phyloP scores from a whole-genome alignment of 2,329 filamentous ascomycete genomes.

The Aspergillus brunneoviolaceus region DNA sequence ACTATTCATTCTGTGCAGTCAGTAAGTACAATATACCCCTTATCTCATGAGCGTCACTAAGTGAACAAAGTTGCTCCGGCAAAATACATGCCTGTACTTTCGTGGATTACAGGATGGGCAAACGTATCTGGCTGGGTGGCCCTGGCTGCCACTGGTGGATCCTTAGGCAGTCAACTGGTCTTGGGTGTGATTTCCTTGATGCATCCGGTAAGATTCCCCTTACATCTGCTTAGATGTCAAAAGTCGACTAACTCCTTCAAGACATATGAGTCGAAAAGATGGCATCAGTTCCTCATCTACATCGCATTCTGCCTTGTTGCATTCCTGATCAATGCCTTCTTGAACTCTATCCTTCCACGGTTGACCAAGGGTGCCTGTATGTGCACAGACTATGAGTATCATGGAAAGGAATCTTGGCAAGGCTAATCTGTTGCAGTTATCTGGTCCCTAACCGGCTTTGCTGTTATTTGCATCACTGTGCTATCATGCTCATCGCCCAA shows the following conservation, averaged over 20 bases:
- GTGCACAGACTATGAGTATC: conserved; percentile 5
- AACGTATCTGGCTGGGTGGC: conserved; percentile 72
- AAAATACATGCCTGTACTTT: conserved; percentile 60
- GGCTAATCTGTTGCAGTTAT: conserved; percentile 44
- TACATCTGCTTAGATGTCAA: neutral
- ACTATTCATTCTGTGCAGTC: conserved; percentile 16
- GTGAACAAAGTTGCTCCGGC: conserved; percentile 55
- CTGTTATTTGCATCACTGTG: conserved; percentile 68
- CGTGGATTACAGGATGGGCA: conserved; percentile 68
- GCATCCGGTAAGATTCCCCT: conserved; percentile 44
- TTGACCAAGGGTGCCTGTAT: conserved; percentile 65
- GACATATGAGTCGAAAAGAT: conserved; percentile 57
- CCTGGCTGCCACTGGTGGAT: conserved; percentile 65
- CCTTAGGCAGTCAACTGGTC: conserved; percentile 67
- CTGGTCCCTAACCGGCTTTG: conserved; percentile 69
- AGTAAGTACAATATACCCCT: conserved; percentile 26
- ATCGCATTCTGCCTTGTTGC: conserved; percentile 62
- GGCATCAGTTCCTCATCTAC: conserved; percentile 75
- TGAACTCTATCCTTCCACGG: conserved; percentile 60
- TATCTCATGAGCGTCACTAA: neutral
- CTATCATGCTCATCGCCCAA: conserved; percentile 65
- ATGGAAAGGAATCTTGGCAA: neutral
- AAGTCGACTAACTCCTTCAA: conserved; percentile 3
- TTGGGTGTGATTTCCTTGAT: conserved; percentile 64
- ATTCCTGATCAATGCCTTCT: conserved; percentile 65